Evolutionary conservation across 1,139 yeast species (phyloP), one percentile per base, ranked within the genome.

Genomic region (Trichomonascaceae sp.): DNA sequence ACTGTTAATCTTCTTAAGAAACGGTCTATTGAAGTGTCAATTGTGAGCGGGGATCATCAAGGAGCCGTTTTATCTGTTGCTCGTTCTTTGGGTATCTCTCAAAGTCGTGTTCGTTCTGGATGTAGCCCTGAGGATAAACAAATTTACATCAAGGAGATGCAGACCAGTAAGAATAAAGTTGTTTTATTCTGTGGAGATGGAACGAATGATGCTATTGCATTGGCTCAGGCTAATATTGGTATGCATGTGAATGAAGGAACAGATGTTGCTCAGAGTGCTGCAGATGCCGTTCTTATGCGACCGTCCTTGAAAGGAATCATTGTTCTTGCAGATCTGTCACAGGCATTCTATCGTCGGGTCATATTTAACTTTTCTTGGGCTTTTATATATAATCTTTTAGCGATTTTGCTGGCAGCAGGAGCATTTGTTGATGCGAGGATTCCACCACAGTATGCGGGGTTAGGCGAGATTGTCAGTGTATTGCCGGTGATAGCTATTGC

Each of bases 121-220:
- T 20, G 36, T 17, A 20, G 32, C 20, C 48, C 48, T 3, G 48
- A 17, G 6, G 38, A 45, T 13, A 45, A 45, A 13, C 36, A 30
- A 13, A 15, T n/a, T 18, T 45, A 45, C 38, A 24, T 45, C 32
- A 18, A 24, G 20, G 20, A 18, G 20, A 22, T 45, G 18, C 38
- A 45, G 19, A 45, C 38, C 9, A 6, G 20, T 18, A 12, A n/a
- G 17, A 45, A 45, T 9, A 17, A 9, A 10, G 20, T 45, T 10
- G 48, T 45, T 4, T 6, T 45, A 6, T 45, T 45, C 32, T 45
- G 48, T 20, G 48, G 48, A 17, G 48, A 45, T 24, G 48, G 48
- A 20, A 45, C 48, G 17, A 45, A 45, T 12, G 48, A 45, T 30
- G 48, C 48, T 5, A 17, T 45, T 19, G 48, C 48, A 18, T 39